Conservation (phyloP, 345 rosid genomes). For the Citrus medica region DNA sequence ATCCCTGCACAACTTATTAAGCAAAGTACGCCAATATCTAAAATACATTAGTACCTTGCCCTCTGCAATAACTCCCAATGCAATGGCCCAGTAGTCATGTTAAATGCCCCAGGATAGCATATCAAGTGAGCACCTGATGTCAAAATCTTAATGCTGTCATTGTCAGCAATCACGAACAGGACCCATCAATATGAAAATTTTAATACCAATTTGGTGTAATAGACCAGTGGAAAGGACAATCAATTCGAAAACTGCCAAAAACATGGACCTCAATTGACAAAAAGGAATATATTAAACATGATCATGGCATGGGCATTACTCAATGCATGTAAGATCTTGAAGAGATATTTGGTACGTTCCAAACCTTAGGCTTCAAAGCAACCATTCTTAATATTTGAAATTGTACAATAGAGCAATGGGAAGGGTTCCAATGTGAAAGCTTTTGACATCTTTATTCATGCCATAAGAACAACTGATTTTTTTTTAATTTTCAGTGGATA, state of each 20-base stretch:
- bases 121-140: conserved; percentile 84
- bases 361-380: background rate
- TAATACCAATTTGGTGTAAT: background rate
- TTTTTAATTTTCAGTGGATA: background rate
- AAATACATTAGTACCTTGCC: conserved; percentile 54
- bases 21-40: background rate
- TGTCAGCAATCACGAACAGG: background rate
- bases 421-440: background rate
- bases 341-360: background rate
- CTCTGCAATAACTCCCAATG: conserved; percentile 93
- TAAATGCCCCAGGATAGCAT: conserved; percentile 96
- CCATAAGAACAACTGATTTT: background rate
- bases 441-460: background rate
- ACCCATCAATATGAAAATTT: background rate
- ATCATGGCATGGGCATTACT: background rate
- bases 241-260: background rate
- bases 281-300: background rate
- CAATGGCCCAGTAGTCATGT: conserved; percentile 96
- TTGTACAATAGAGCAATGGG: background rate
- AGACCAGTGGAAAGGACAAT: background rate
- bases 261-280: background rate
- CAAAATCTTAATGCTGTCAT: conserved; percentile 13
- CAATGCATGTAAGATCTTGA: background rate
- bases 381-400: background rate
- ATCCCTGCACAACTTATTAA: background rate